phyloP scores from a whole-genome alignment of 1,284 basidiomycete genomes.

The Spongispora temasekensis region DNA sequence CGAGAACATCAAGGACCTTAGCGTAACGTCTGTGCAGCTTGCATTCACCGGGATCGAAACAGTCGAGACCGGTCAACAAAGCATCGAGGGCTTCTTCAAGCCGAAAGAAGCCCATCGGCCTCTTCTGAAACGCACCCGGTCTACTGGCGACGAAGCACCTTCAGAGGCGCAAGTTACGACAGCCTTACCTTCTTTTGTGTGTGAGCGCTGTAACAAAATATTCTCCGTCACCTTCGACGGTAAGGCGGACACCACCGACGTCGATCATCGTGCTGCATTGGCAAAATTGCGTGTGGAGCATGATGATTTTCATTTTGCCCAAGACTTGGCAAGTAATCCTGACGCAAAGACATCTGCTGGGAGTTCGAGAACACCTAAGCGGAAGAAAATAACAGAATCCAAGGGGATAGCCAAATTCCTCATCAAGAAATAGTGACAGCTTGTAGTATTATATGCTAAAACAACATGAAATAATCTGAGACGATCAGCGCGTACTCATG shows the following conservation, averaged over 20 bases:
- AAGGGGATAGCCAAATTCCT: conserved; percentile 83
- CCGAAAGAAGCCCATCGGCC: conserved; percentile 26
- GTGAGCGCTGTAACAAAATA: conserved; percentile 53
- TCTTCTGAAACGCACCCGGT: conserved; percentile 31
- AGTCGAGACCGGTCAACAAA: conserved; percentile 80
- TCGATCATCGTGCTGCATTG: conserved; percentile 42
- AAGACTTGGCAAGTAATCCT: conserved; percentile 59
- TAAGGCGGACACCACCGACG: conserved; percentile 25
- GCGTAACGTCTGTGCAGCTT: conserved; percentile 75
- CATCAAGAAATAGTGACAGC: conserved; percentile 35
- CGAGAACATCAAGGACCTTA: conserved; percentile 52
- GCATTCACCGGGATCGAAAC: conserved; percentile 84
- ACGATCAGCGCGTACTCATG: too few relatives aligned
- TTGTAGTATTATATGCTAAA: neutral
- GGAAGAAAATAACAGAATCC: conserved; percentile 45
- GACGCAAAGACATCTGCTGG: conserved; percentile 12
- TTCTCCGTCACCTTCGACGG: conserved; percentile 35
- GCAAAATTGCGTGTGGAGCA: conserved; percentile 68
- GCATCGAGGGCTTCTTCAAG: conserved; percentile 85
- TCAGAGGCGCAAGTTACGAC: too few relatives aligned
- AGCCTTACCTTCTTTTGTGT: conserved; percentile 45
- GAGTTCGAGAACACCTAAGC: conserved; percentile 34
- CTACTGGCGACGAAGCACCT: conserved; percentile 3
- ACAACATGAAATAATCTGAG: neutral
- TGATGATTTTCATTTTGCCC: conserved; percentile 84